Conservation (phyloP, 495 filamentous ascomycete species). For the Talaromyces wortmannii region DNA sequence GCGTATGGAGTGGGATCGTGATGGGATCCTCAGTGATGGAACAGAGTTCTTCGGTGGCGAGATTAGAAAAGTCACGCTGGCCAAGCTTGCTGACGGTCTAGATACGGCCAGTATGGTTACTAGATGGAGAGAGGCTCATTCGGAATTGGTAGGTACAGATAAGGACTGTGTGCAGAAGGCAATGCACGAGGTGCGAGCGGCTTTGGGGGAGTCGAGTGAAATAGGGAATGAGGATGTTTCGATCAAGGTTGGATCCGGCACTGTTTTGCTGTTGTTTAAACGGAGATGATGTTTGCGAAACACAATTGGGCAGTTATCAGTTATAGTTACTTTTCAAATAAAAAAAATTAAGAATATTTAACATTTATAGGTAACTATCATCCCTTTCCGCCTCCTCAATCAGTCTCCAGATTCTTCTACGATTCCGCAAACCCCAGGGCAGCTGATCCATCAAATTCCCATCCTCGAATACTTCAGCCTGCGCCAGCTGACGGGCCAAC, state of each 20-base stretch:
- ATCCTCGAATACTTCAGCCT: not conserved
- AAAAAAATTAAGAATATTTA: no score
- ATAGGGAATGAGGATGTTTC: constrained; percentile 6
- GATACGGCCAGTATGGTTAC: constrained; percentile 32
- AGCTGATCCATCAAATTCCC: not conserved
- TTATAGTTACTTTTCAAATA: no score
- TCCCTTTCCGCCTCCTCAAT: not conserved
- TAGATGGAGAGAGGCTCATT: constrained; percentile 40
- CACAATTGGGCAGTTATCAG: no score
- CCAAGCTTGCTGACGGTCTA: constrained; percentile 17
- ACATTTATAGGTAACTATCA: not conserved
- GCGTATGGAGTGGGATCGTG: constrained; percentile 29
- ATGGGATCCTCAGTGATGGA: constrained; percentile 15
- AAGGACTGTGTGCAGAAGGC: constrained; percentile 12
- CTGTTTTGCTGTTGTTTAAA: constrained; percentile 15
- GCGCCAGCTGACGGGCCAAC: not conserved
- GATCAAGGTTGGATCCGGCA: constrained; percentile 8
- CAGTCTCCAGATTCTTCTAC: not conserved
- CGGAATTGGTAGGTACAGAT: constrained; percentile 12
- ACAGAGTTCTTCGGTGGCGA: constrained; percentile 16
- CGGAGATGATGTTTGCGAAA: constrained; percentile 4
- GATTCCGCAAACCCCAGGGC: not conserved
- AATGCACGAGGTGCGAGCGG: constrained; percentile 7
- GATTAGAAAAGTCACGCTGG: constrained; percentile 7
- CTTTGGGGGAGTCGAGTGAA: constrained; percentile 1